phyloP scores from a whole-genome alignment of 148 eudicot genomes.

The Vaccinium macrocarpon region DNA sequence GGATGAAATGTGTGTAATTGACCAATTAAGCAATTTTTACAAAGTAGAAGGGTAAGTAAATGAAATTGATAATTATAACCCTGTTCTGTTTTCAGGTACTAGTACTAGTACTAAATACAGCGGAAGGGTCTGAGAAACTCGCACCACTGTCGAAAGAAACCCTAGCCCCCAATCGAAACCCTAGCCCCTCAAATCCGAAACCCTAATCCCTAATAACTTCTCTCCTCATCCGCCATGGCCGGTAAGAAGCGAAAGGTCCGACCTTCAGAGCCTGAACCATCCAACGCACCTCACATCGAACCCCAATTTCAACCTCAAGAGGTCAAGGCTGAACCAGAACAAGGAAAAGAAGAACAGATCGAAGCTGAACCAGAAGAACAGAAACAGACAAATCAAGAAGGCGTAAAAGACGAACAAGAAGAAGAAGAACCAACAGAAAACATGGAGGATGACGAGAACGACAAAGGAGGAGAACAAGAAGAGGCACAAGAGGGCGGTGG shows the following conservation, averaged over 20 bases:
- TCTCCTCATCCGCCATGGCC: background rate
- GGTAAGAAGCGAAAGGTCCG: constrained; percentile 7
- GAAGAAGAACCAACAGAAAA: background rate
- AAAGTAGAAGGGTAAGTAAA: no score
- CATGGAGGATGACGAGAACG: constrained; percentile 24
- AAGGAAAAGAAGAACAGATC: background rate
- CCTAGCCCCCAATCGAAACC: background rate
- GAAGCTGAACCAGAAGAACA: constrained; percentile 7
- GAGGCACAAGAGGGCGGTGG: constrained; percentile 17
- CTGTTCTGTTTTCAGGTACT: no score
- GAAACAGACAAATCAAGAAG: background rate
- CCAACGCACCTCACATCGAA: constrained; percentile 1
- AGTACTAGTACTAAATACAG: no score
- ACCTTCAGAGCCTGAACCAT: background rate
- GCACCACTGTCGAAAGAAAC: background rate
- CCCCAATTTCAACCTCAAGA: background rate
- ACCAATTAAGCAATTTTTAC: no score
- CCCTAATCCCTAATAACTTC: background rate
- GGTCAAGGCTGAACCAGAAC: background rate
- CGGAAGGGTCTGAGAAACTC: no score
- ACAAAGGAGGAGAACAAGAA: constrained; percentile 31
- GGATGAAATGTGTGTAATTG: no score
- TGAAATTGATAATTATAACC: no score
- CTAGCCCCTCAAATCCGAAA: background rate
- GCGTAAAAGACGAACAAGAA: background rate